Conservation (phyloP, 441 rosid species). For the Gossypium gossypioides region DNA sequence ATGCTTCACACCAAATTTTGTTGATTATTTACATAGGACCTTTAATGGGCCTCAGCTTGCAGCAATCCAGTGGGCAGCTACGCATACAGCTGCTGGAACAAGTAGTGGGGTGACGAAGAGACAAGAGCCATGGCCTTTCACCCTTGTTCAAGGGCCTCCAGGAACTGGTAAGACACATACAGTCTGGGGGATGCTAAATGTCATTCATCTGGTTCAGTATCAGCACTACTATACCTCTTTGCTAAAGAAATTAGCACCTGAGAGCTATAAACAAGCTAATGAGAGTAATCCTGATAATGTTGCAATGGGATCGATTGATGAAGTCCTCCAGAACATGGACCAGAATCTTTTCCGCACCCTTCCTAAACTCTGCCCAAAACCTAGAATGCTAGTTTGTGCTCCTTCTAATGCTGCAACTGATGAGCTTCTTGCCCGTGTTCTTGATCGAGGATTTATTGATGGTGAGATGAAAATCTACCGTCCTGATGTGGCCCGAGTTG, state of each 20-base stretch:
- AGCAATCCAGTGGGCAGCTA: conserved; percentile 98
- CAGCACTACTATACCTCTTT: conserved; percentile 94
- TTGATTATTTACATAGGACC: conserved; percentile 64
- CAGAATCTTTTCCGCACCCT: conserved; percentile 85
- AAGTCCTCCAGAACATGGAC: conserved; percentile 97
- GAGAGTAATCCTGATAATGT: conserved; percentile 62
- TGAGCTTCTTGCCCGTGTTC: conserved; percentile 94
- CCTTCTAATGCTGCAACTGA: conserved; percentile 99
- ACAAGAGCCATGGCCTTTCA: conserved; percentile 98
- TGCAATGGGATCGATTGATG: conserved; percentile 82
- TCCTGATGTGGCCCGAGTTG: conserved; percentile 98
- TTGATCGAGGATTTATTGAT: conserved; percentile 94
- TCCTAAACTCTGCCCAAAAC: conserved; percentile 91
- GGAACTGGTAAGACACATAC: conserved; percentile 99
- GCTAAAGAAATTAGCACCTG: conserved; percentile 94
- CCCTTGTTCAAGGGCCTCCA: conserved; percentile 98
- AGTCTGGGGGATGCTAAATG: conserved; percentile 99
- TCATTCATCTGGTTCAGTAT: conserved; percentile 94
- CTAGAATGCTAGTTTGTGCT: conserved; percentile 97
- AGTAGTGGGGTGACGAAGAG: conserved; percentile 69
- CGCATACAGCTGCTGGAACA: conserved; percentile 97
- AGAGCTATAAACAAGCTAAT: conserved; percentile 75
- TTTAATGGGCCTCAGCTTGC: conserved; percentile 89
- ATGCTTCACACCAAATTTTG: conserved; percentile 83
- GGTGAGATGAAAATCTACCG: conserved; percentile 97